Percentiles rank a stretch among this genome's conserved stretches.
phyloP scores from a whole-genome alignment of 2,329 filamentous ascomycete genomes.

The Drechslera avenae region DNA sequence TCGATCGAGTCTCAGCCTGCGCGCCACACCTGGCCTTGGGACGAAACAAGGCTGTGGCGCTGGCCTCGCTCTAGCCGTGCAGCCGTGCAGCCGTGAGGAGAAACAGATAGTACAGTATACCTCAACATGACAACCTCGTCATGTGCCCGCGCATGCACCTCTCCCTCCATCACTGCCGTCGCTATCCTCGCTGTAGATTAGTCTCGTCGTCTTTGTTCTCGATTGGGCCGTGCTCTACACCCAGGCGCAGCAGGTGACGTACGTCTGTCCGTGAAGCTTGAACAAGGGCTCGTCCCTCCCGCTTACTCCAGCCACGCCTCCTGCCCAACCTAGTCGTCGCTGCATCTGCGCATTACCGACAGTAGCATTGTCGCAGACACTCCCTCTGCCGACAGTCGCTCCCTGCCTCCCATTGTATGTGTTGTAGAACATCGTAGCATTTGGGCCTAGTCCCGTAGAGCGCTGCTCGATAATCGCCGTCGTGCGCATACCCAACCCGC shows the following conservation, averaged over 20 bases:
- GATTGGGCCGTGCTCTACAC: neutral
- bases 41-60: constrained; percentile 6
- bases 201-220: too few species aligned
- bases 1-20: constrained; percentile 5
- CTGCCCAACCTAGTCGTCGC: constrained; percentile 2
- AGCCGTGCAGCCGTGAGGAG: constrained; percentile 3
- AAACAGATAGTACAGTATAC: neutral
- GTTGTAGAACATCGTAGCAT: constrained; percentile 7
- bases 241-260: constrained; percentile 17
- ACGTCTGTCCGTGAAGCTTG: constrained; percentile 15
- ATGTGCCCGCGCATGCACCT: neutral
- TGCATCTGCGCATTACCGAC: constrained; percentile 2
- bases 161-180: neutral
- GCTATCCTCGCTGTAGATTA: too few species aligned
- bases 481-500: constrained; percentile 4
- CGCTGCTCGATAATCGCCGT: neutral
- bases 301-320: constrained; percentile 9
- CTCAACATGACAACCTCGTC: too few species aligned
- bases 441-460: constrained; percentile 26
- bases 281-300: constrained; percentile 1
- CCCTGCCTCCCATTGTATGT: constrained; percentile 21
- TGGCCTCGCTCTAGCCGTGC: neutral
- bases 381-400: neutral
- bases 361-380: neutral
- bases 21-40: constrained; percentile 12